These are phyloP conservation scores for Amanita polypyramis DNA, from an alignment of 768 basidiomycete genomes.

Conservation along the genomic window DNA sequence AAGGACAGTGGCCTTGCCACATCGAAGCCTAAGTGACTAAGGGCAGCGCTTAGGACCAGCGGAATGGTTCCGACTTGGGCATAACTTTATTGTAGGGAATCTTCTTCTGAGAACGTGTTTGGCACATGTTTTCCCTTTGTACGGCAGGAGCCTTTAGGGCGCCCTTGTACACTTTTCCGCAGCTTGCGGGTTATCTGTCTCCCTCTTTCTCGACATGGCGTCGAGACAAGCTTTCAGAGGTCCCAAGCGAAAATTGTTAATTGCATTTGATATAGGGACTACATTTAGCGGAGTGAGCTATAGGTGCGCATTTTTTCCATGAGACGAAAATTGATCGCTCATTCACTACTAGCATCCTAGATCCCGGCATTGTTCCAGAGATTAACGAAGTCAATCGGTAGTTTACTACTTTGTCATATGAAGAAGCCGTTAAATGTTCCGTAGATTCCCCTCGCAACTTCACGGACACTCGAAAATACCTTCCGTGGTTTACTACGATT, in stretches of 20 bases:
- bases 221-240: conserved; percentile 29
- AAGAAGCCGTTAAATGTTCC: background rate
- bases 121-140: conserved; percentile 2
- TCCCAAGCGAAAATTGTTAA: conserved; percentile 28
- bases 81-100: background rate
- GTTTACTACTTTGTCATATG: conserved; percentile 10
- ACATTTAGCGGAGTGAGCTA: conserved; percentile 42
- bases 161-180: background rate
- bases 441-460: conserved; percentile 15
- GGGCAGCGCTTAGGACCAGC: no score
- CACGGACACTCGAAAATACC: conserved; percentile 26
- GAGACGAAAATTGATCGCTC: background rate
- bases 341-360: conserved; percentile 19
- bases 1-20: no score
- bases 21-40: no score
- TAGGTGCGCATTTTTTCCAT: conserved; percentile 11
- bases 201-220: background rate
- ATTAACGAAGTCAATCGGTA: conserved; percentile 30
- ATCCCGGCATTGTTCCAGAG: conserved; percentile 21
- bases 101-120: background rate
- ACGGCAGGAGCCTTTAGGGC: background rate
- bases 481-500: conserved; percentile 31
- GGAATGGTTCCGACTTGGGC: no score
- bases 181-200: background rate
- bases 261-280: conserved; percentile 44